Conservation (phyloP, 2,329 filamentous ascomycete species). For the Setomelanomma holmii region DNA sequence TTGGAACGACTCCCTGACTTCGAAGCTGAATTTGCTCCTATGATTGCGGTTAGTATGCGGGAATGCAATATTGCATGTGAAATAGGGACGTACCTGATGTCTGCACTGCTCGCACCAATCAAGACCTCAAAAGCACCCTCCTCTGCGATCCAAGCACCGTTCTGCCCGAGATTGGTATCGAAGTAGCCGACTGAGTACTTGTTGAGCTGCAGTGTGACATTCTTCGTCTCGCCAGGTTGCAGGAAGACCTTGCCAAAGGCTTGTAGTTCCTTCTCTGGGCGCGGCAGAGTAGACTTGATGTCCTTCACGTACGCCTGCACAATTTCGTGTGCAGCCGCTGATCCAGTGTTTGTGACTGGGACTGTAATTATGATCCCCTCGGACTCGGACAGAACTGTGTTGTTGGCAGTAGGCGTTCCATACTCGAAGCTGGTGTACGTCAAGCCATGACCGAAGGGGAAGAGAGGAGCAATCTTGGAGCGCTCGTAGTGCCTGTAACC, state of each 20-base stretch:
- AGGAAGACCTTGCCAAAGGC: constrained; percentile 63
- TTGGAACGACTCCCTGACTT: constrained; percentile 69
- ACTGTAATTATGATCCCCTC: constrained; percentile 56
- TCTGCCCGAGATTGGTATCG: constrained; percentile 60
- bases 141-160: constrained; percentile 68
- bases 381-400: constrained; percentile 56
- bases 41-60: constrained; percentile 16
- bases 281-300: constrained; percentile 65
- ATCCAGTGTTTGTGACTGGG: constrained; percentile 64
- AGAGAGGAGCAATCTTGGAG: constrained; percentile 65
- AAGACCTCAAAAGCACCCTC: constrained; percentile 67
- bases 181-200: constrained; percentile 66
- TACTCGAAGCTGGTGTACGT: constrained; percentile 78
- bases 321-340: constrained; percentile 65
- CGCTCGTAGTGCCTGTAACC: constrained; percentile 78
- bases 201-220: constrained; percentile 44
- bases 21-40: constrained; percentile 61
- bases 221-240: constrained; percentile 46
- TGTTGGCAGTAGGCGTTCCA: constrained; percentile 62
- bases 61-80: not conserved
- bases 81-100: constrained; percentile 65
- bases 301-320: constrained; percentile 74
- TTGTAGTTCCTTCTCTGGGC: constrained; percentile 74
- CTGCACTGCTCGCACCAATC: constrained; percentile 67
- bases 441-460: constrained; percentile 80